Base-by-base conservation (phyloP, 2,329 filamentous ascomycete species). In the Sphaerulina vaccinii region DNA sequence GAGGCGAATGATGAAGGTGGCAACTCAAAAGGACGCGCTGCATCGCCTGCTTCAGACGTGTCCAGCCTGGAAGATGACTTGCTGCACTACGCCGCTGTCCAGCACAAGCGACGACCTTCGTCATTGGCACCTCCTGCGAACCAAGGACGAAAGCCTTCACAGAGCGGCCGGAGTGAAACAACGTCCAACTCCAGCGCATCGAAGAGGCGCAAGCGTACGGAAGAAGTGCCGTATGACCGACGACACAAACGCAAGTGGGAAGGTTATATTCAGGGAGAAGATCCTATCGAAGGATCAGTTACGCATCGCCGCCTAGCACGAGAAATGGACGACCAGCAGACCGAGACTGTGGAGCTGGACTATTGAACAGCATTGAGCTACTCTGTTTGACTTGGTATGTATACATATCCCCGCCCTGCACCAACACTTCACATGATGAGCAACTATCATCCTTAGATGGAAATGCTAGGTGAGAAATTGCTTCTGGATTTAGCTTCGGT, bases 281-380 rank as follows among this genome's bases (percentile, higher is more conserved):
- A 70, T 46, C 59, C 65, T 2, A 53, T 62, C n/a, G 52, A 74
- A 32, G 65, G 65, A 13, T 65, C 65, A 33, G 67, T 73, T 65
- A 75, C 75, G 41, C 70, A 74, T 22, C 70, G 73, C 58, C 70
- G 74, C 27, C 61, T 75, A 39, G 73, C 71, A 4, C 71, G 70
- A 21, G 73, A 75, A 27, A 65, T 73, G 33, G 75, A 78, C 54
- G 68, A 68, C 21, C 67, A 70, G 51, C 68, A 71, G 27, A 63
- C 66, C 15, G 63, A 69, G 16, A 60, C 62, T 1, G 59, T 75
- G 1, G 67, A 74, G n/a, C 67, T 81, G 47, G 74, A 79, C 54
- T 81, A 82, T 57, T 75, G 59, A 62, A 8, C 19, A 27, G 23
- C 22, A 33, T 24, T 18, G 24, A 22, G 23, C 18, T 36, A 10